Percentiles rank a stretch among this genome's conserved stretches.
Conservation (phyloP, 2,329 filamentous ascomycete species). For the Rhexocercosporidium sp. region DNA sequence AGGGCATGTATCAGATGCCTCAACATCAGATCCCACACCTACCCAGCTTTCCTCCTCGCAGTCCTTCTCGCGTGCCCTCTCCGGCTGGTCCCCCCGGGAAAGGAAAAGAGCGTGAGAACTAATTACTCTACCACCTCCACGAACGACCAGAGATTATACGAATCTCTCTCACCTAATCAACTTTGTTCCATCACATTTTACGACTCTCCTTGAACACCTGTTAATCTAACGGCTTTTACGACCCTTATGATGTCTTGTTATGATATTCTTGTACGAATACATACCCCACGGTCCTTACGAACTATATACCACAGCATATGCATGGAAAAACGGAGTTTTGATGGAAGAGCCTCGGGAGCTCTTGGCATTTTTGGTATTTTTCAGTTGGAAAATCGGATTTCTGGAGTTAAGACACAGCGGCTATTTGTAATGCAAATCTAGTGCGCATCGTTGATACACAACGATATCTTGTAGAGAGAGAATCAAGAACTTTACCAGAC, state of each 20-base stretch:
- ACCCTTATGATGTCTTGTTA: conserved; percentile 38
- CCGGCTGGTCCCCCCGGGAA: conserved; percentile 36
- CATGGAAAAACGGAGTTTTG: conserved; percentile 38
- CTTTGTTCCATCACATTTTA: conserved; percentile 26
- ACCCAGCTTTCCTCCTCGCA: conserved; percentile 36
- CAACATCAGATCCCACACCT: conserved; percentile 27
- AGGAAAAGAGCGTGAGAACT: conserved; percentile 41
- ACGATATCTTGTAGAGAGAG: conserved; percentile 8
- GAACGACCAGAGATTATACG: conserved; percentile 22
- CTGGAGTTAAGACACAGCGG: conserved; percentile 23
- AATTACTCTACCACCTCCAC: conserved; percentile 28
- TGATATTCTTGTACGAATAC: conserved; percentile 42
- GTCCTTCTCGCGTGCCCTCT: conserved; percentile 34
- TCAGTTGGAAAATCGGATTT: background rate
- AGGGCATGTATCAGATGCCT: conserved; percentile 27
- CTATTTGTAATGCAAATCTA: conserved; percentile 18
- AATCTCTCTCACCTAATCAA: conserved; percentile 31
- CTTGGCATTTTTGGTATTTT: conserved; percentile 7
- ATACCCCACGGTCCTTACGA: conserved; percentile 38
- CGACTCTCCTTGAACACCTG: conserved; percentile 35
- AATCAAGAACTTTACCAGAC: conserved; percentile 1
- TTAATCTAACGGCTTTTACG: conserved; percentile 35
- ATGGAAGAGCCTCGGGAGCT: conserved; percentile 2
- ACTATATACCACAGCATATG: conserved; percentile 36
- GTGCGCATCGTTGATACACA: conserved; percentile 12